Base-by-base conservation (phyloP, 345 rosid genomes). In the Gossypium arboreum region DNA sequence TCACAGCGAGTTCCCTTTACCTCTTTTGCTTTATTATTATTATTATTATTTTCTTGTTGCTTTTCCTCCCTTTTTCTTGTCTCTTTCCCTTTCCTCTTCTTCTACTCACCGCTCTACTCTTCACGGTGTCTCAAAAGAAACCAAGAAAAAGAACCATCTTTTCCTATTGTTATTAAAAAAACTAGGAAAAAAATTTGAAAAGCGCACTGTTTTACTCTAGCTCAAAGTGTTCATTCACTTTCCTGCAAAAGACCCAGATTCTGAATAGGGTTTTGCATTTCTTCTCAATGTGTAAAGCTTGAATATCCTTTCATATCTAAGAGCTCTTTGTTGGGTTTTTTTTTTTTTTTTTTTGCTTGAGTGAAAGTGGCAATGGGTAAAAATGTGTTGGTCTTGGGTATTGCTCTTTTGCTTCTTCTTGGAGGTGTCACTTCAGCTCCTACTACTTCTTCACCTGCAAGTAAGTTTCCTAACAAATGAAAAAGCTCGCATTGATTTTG, bases 371-470 rank as follows among this genome's bases (percentile, higher is more conserved):
- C 73, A 79, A 88, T 82, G 92, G 90, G 89, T 73, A 91, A 80
- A 85, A 81, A 84, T 77, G 79, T 80, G 82, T 68, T 84, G 68
- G 63, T 88, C 67, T 77, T 84, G 75, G 73, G 83, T 66, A 52
- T 85, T 77, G 75, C 82, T 62, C 55, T 90, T 83, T 91, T 18
- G n/a, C 76, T 91, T 60, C 78, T 87, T 68, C 78, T 87, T 50
- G 91, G 85, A 13, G 78, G 74, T 73, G 92, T 81, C 67, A 67
- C 92, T 73, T 79, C 91, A 44, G 94, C 94, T 85, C 91, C 97
- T 69, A 60, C 74, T 62, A 34, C 89, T 67, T 66, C 91, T 78
- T 82, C 99, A 50, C 98, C 99, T 48, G 96, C 98, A 43, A 95
- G 99, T 95, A 80, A 65, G 48, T 15, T 41, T 60, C 12, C 16